These are phyloP conservation scores for Fulvia fulva DNA, from an alignment of 2,329 filamentous ascomycete genomes.

Conservation along the genomic window DNA sequence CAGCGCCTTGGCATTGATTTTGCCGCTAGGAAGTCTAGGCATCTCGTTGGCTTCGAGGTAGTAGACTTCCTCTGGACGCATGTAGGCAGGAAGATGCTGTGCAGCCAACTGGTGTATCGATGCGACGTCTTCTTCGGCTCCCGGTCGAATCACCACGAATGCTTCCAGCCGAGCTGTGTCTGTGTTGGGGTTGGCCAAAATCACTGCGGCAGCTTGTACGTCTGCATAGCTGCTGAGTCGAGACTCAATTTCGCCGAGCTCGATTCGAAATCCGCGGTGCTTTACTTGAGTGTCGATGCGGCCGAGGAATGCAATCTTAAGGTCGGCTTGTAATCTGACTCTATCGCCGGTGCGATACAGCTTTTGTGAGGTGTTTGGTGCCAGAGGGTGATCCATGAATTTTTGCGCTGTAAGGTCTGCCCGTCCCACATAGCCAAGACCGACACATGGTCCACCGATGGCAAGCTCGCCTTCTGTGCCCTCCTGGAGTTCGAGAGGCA, in stretches of 20 bases:
- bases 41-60: constrained; percentile 22
- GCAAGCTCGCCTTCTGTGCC: constrained; percentile 22
- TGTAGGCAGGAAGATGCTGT: constrained; percentile 23
- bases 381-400: constrained; percentile 23
- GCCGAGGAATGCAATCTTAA: constrained; percentile 55
- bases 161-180: constrained; percentile 23
- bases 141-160: constrained; percentile 21
- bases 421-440: constrained; percentile 21
- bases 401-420: constrained; percentile 22
- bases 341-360: constrained; percentile 24
- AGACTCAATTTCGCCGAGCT: constrained; percentile 84
- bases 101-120: constrained; percentile 18
- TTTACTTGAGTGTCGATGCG: constrained; percentile 85
- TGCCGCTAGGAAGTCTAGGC: constrained; percentile 24
- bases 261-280: constrained; percentile 88
- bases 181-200: constrained; percentile 20
- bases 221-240: constrained; percentile 68
- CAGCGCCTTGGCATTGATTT: constrained; percentile 25
- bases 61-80: constrained; percentile 24
- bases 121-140: constrained; percentile 13
- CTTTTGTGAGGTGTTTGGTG: constrained; percentile 10
- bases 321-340: constrained; percentile 19
- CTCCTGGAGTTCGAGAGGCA: constrained; percentile 14
- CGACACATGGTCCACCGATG: constrained; percentile 24
- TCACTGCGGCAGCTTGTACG: constrained; percentile 53